Base-by-base conservation (phyloP, 805 yeast genomes). In the Metschnikowia reukaufii region DNA sequence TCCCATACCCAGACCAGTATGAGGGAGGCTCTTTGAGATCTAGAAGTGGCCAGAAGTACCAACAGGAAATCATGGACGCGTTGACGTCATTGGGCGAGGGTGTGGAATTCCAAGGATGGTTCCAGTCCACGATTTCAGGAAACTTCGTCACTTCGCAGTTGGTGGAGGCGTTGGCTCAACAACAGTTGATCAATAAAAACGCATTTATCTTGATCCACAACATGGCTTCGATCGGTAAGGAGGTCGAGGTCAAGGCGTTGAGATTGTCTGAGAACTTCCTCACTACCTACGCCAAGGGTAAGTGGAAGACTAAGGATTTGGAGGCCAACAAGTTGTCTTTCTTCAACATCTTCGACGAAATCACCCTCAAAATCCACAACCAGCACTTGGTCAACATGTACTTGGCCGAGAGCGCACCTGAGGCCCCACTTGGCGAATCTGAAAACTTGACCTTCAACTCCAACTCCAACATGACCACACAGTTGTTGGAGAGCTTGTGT, bases 71-170 rank as follows among this genome's bases (percentile, higher is more conserved):
- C 59, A 72, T 84, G 54, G 77, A 79, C 36, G 78, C 80, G 50
- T 76, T 88, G 52, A 79, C 74, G 58, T 76, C 74, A 45, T 78
- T 82, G 51, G 84, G 84, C 40, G 73, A 79, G 50, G 91, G 90
- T 38, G 74, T 81, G 36, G 86, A 83, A 61, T 75, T 83, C 50
- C 78, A 83, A 52, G 96, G 96, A 29, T 88, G 91, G 89, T 88
- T 86, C 69, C 80, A 87, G 61, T 74, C 85, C 36, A 76, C 89
- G 23, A 70, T 73, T 42, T 77, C 86, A 33, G 94, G 94, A 38
- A 82, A 82, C 62, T 83, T 82, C 61, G 79, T 83, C 59, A 81
- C 83, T 49, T 76, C 79, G 45, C 79, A 80, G 45, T 73, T 86
- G 42, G 74, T 89, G 23, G 96, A 88, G 57, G 76, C 82, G 33